phyloP scores from a whole-genome alignment of 192 early-diverging fungal species.

The Radiomyces spectabilis region DNA sequence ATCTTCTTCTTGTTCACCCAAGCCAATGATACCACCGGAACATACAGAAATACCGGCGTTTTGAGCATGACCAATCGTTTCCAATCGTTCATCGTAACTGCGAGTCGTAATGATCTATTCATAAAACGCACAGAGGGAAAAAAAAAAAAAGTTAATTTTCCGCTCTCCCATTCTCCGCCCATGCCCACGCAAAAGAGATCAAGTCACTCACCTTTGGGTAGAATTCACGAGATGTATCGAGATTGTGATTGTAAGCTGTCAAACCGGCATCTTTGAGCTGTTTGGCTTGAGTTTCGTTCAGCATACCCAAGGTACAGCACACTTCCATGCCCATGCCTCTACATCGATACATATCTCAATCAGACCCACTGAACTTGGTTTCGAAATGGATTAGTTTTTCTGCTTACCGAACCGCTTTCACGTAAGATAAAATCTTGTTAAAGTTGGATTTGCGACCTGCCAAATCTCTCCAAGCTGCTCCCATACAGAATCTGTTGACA shows the following conservation, averaged over 20 bases:
- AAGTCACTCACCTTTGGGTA: slow-evolving; percentile 66
- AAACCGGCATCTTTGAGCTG: slow-evolving; percentile 75
- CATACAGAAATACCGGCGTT: slow-evolving; percentile 77
- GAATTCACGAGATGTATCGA: slow-evolving; percentile 73
- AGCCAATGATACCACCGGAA: slow-evolving; percentile 79
- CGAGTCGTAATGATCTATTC: slow-evolving; percentile 70
- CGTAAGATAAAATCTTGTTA: slow-evolving; percentile 65
- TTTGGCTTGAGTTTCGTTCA: slow-evolving; percentile 63
- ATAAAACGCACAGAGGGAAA: slow-evolving; percentile 15
- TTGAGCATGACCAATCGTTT: slow-evolving; percentile 64
- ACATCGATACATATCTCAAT: background rate
- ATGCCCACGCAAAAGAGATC: too few species aligned
- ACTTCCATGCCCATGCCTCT: slow-evolving; percentile 83
- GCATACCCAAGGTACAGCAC: slow-evolving; percentile 80
- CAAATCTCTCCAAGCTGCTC: slow-evolving; percentile 78
- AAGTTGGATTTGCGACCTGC: slow-evolving; percentile 78
- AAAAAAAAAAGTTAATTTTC: background rate
- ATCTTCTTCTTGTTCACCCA: slow-evolving; percentile 66
- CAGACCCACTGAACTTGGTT: background rate
- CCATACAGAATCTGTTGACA: slow-evolving; percentile 78
- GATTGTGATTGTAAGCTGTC: slow-evolving; percentile 84
- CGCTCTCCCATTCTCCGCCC: background rate
- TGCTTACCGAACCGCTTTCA: slow-evolving; percentile 64
- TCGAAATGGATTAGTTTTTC: too few species aligned
- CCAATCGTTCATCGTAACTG: slow-evolving; percentile 69